Evolutionary conservation across 495 filamentous ascomycete genomes (phyloP), one percentile per base, ranked within the genome.

Genomic region (Platismatia glauca): DNA sequence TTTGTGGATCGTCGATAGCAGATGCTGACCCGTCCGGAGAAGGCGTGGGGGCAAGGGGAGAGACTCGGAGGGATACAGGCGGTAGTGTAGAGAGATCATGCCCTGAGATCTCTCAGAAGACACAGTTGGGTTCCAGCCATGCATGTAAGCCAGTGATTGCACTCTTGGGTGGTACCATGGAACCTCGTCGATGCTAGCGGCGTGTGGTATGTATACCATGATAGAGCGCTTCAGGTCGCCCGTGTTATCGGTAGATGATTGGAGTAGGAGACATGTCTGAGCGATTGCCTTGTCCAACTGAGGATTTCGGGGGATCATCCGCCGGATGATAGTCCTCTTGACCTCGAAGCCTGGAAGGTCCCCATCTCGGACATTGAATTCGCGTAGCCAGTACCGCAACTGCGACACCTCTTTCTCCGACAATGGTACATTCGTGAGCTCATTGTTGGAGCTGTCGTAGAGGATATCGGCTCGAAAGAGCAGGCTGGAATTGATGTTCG

Each of bases 131-230:
- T 71, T 24, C 69, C 79, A 89, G 56, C 81, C 78, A 70, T 95
- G 87, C 8, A 90, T 73, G 72, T 90, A 90, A 1, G 87, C 91
- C 34, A 95, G 74, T 7, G 81, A 82, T 55, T 79, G 79, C 7
- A 95, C 84, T 60, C 77, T 73, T 8, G 93, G 93, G 68, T 96
- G 90, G 69, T 97, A 97, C 74, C 84, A 95, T 9, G 93, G 93
- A 55, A 91, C 79, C 22, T 87, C 82, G 20, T 79, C 76, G 13
- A 78, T 73, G 0, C 76, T 72, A 31, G 78, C 68, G 18, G 85
- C 81, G 72, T 95, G 91, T 34, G 92, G 89, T 33, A 88, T 78
- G 70, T 92, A 95, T 24, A 94, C 71, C n/a, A 94, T 81, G 48
- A 96, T 74, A 16, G 79, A 81, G 7, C 71, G 70, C 46, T 69